Percentiles rank a stretch among this genome's conserved stretches.
phyloP scores from a whole-genome alignment of 2,329 filamentous ascomycete genomes.

The Hypoxylon sp. region DNA sequence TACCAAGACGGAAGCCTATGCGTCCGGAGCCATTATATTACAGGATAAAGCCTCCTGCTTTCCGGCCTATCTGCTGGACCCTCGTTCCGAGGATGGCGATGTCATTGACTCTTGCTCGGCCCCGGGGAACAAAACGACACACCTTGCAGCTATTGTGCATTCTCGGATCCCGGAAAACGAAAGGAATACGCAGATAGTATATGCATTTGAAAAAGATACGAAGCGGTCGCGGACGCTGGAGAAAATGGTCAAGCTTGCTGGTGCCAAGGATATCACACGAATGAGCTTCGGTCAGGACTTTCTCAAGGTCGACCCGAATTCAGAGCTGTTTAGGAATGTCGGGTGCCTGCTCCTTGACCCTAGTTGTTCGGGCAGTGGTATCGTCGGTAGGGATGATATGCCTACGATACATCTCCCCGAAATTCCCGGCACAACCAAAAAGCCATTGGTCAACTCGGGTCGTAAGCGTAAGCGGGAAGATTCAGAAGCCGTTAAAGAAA shows the following conservation, averaged over 20 bases:
- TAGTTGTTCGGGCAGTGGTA: slow-evolving; percentile 95
- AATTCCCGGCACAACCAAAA: slow-evolving; percentile 55
- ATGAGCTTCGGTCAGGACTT: slow-evolving; percentile 87
- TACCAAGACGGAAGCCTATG: slow-evolving; percentile 80
- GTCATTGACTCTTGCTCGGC: slow-evolving; percentile 95
- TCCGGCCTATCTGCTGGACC: slow-evolving; percentile 88
- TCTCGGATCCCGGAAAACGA: slow-evolving; percentile 58
- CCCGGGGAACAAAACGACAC: slow-evolving; percentile 97
- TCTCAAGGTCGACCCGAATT: slow-evolving; percentile 77
- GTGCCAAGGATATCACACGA: slow-evolving; percentile 74
- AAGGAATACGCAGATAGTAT: slow-evolving; percentile 65
- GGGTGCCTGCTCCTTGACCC: slow-evolving; percentile 88
- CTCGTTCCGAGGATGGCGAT: slow-evolving; percentile 76
- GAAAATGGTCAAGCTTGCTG: slow-evolving; percentile 87
- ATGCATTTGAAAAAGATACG: slow-evolving; percentile 84
- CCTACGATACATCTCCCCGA: slow-evolving; percentile 74
- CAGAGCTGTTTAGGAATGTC: slow-evolving; percentile 76
- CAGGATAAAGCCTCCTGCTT: slow-evolving; percentile 99
- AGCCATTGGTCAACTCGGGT: slow-evolving; percentile 51
- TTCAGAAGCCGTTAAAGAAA: slow-evolving; percentile 50
- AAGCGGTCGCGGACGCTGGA: slow-evolving; percentile 80
- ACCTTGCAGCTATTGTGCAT: slow-evolving; percentile 82
- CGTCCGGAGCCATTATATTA: slow-evolving; percentile 82
- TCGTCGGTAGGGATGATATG: slow-evolving; percentile 87
- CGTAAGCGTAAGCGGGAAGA: slow-evolving; percentile 64